Conservation (phyloP, 257 asterid species). For the Primulina tabacum region DNA sequence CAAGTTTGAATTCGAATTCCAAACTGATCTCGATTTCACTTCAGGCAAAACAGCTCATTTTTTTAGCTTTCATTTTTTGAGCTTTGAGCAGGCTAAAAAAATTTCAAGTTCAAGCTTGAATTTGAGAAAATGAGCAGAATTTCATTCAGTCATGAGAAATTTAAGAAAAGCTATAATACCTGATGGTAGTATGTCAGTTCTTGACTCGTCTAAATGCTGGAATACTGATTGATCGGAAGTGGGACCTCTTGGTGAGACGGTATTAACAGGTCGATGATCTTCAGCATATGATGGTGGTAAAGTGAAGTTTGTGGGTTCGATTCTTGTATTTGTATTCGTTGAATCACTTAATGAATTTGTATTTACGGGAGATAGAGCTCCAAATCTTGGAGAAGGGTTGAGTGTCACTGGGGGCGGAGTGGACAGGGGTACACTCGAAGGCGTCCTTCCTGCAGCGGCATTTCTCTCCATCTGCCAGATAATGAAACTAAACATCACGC, state of each 20-base stretch:
- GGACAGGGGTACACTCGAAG: conserved; percentile 91
- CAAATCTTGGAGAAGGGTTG: conserved; percentile 71
- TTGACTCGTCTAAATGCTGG: conserved; percentile 56
- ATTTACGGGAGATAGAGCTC: conserved; percentile 74
- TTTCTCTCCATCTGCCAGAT: conserved; percentile 90
- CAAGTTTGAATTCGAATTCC: too few relatives aligned
- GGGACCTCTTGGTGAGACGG: conserved; percentile 41
- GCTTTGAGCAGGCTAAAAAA: not conserved
- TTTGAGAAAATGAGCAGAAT: not conserved
- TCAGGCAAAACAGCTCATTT: not conserved
- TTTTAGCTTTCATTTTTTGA: not conserved
- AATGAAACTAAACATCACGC: conserved; percentile 14
- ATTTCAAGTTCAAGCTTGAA: not conserved
- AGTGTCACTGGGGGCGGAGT: conserved; percentile 88
- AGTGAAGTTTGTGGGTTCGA: conserved; percentile 74
- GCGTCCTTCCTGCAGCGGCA: conserved; percentile 97
- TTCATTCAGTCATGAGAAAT: not conserved
- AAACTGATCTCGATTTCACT: not conserved
- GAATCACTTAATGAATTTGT: conserved; percentile 57
- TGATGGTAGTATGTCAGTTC: conserved; percentile 71
- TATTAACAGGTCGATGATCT: conserved; percentile 44
- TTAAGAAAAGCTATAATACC: conserved; percentile 54
- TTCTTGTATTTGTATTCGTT: conserved; percentile 45
- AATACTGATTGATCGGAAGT: conserved; percentile 47
- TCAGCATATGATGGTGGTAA: conserved; percentile 84